Base-by-base conservation (phyloP, 257 asterid species). In the Oldenlandia corymbosa region DNA sequence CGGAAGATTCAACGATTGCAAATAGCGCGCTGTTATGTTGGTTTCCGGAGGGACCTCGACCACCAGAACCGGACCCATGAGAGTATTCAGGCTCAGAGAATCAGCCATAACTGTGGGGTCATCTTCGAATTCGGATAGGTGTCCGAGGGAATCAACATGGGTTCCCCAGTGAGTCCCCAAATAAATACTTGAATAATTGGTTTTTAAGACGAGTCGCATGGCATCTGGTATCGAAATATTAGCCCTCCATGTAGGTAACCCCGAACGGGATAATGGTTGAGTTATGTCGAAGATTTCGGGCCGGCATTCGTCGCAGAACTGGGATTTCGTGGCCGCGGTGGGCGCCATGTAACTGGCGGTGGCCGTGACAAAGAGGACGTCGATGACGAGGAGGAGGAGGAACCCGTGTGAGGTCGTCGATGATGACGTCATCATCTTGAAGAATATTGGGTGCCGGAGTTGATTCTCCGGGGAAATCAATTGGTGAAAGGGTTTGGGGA, bases 1-100 rank as follows among this genome's bases (percentile, higher is more conserved):
- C 12, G 60, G 60, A 55, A 55, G 60, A 5, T 55, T 55, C n/a
- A 55, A 13, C 12, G 60, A 30, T 9, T 34, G 10, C 60, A 55
- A 18, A 55, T 28, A 41, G 4, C 24, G 26, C 3, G 43, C 42
- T 10, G 42, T 55, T 55, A 55, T 55, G 20, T 55, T 55, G 60
- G 26, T 30, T 24, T 31, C 42, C 42, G 26, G 6, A 1, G 60
- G 43, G 14, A 42, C 31, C 1, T 55, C 60, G 18, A 55, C 60
- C 23, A 55, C 60, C 42, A 55, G 0, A 7, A 18, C 60, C 12
- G 60, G 60, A 7, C 60, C 60, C 0, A 55, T 55, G 42, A 55
- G 60, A 32, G 60, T 55, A 14, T 17, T 55, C 42, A 55, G 60
- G 42, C 31, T 55, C 7, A 55, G 43, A 4, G 2, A 4, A 16